Conservation (phyloP, 305 asterid genomes). For the Fraxinus xanthoxyloides region DNA sequence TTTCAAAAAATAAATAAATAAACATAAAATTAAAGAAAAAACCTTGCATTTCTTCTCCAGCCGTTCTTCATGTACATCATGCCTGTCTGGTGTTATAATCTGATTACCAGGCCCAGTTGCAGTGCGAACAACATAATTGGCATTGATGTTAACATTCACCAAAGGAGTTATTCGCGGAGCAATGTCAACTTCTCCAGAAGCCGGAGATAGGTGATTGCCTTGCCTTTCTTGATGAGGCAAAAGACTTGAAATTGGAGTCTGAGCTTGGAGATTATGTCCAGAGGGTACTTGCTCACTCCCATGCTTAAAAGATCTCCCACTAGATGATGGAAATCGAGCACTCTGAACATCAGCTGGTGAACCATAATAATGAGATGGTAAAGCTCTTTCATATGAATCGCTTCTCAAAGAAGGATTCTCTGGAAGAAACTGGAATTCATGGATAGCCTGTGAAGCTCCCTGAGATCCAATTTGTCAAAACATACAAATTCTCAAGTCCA, state of each 20-base stretch:
- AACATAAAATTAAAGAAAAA: slow-evolving; percentile 9
- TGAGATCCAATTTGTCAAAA: slow-evolving; percentile 30
- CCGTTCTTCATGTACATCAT: slow-evolving; percentile 54
- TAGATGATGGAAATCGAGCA: slow-evolving; percentile 49
- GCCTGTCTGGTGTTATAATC: slow-evolving; percentile 52
- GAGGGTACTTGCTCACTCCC: slow-evolving; percentile 53
- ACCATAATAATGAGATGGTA: slow-evolving; percentile 49
- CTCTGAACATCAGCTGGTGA: slow-evolving; percentile 52
- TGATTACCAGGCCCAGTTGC: slow-evolving; percentile 41
- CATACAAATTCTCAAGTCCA: slow-evolving; percentile 9
- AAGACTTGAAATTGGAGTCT: slow-evolving; percentile 50
- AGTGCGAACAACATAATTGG: slow-evolving; percentile 48
- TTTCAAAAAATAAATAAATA: too few relatives aligned
- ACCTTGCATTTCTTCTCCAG: slow-evolving; percentile 89
- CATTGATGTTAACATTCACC: slow-evolving; percentile 40
- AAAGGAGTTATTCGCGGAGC: slow-evolving; percentile 36
- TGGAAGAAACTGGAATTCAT: slow-evolving; percentile 82
- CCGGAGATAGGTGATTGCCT: slow-evolving; percentile 48
- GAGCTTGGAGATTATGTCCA: slow-evolving; percentile 50
- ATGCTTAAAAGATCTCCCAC: slow-evolving; percentile 46
- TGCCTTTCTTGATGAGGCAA: slow-evolving; percentile 61
- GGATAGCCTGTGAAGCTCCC: slow-evolving; percentile 72
- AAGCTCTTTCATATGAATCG: slow-evolving; percentile 47
- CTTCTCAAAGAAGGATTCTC: slow-evolving; percentile 70
- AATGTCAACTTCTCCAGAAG: slow-evolving; percentile 53